These are phyloP conservation scores for Eucalyptus urophylla DNA, from an alignment of 345 rosid genomes.

Conservation along the genomic window DNA sequence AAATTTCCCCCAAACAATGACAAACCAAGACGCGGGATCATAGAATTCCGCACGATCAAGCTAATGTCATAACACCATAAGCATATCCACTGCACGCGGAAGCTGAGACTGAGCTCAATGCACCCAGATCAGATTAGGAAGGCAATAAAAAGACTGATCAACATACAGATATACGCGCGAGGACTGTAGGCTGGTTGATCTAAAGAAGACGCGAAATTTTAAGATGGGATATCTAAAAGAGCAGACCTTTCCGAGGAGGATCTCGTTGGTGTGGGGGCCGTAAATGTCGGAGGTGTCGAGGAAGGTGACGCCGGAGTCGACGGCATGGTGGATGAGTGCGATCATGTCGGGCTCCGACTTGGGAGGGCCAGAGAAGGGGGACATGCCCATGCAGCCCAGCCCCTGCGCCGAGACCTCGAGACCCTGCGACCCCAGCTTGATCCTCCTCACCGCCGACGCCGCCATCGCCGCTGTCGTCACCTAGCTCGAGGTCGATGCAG, in stretches of 20 bases:
- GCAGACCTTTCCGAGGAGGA: slow-evolving; percentile 28
- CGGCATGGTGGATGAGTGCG: slow-evolving; percentile 32
- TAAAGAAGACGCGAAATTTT: not conserved
- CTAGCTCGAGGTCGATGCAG: not conserved
- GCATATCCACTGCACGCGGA: not conserved
- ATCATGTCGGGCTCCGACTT: slow-evolving; percentile 40
- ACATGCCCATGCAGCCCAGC: slow-evolving; percentile 49
- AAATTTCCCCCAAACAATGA: not conserved
- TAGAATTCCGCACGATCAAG: not conserved
- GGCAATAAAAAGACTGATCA: not conserved
- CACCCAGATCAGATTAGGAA: not conserved
- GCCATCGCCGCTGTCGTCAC: too few relatives aligned
- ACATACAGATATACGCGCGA: not conserved
- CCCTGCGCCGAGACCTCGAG: slow-evolving; percentile 44
- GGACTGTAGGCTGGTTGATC: not conserved
- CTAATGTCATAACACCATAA: not conserved
- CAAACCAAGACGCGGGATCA: not conserved
- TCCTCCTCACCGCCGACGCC: slow-evolving; percentile 4
- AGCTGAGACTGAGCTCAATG: not conserved
- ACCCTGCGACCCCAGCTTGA: slow-evolving; percentile 32
- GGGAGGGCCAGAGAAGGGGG: slow-evolving; percentile 34
- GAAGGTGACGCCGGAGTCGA: slow-evolving; percentile 33
- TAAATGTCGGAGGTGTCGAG: slow-evolving; percentile 39
- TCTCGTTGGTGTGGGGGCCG: slow-evolving; percentile 37
- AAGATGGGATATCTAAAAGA: not conserved